phyloP scores from a whole-genome alignment of 2,329 filamentous ascomycete genomes.

The Rosellinia necatrix region DNA sequence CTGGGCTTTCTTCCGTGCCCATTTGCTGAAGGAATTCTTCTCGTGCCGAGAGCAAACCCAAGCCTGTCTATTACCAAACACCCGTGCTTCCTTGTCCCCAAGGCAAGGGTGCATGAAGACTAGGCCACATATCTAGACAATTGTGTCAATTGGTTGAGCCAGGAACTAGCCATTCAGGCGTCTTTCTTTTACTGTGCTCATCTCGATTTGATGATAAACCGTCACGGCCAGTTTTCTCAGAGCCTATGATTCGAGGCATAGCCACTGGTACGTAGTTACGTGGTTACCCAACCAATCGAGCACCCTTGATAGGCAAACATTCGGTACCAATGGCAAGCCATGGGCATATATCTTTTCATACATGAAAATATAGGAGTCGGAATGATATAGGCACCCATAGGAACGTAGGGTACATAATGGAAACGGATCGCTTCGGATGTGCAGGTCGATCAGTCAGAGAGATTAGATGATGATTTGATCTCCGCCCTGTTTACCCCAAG shows the following conservation, averaged over 20 bases:
- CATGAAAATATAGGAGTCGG: no score
- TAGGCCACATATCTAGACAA: conserved; percentile 53
- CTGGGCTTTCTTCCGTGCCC: conserved; percentile 47
- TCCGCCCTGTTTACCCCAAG: background rate
- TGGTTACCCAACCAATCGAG: no score
- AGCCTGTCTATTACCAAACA: conserved; percentile 69
- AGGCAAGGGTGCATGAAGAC: conserved; percentile 65
- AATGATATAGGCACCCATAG: background rate
- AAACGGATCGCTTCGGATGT: conserved; percentile 16
- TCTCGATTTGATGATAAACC: background rate
- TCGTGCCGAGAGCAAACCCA: conserved; percentile 53
- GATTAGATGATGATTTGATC: conserved; percentile 10
- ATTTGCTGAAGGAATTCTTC: conserved; percentile 53
- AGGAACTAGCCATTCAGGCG: background rate
- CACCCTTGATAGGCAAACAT: background rate
- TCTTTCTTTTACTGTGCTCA: background rate
- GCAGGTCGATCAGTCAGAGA: conserved; percentile 13
- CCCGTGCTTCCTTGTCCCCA: conserved; percentile 49
- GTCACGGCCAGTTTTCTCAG: background rate
- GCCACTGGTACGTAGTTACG: no score
- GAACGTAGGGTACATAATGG: background rate
- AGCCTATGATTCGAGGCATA: no score
- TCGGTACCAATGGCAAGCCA: background rate
- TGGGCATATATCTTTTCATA: no score
- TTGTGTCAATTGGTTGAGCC: background rate